Percentiles rank a stretch among this genome's conserved stretches.
These are phyloP conservation scores for Aureoboletus auriporus DNA, from an alignment of 768 basidiomycete species.

Conservation along the genomic window DNA sequence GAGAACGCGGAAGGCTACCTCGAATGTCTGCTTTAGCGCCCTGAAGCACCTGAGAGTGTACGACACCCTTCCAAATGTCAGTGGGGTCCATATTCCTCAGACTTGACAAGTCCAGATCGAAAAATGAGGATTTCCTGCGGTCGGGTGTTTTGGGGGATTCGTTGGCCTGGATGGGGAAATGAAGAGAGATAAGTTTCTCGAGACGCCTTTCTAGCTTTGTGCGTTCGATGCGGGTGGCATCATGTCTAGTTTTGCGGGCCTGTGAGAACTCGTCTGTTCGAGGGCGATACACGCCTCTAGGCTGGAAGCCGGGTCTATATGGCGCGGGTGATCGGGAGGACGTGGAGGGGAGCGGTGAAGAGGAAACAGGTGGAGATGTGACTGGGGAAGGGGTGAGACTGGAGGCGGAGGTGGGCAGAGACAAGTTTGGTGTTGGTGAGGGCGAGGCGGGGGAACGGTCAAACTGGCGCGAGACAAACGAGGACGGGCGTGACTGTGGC, in stretches of 20 bases:
- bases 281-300: conserved; percentile 74
- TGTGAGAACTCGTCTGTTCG: conserved; percentile 78
- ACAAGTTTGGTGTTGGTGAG: conserved; percentile 17
- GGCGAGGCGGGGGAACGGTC: conserved; percentile 19
- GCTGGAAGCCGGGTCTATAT: conserved; percentile 92
- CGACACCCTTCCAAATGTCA: conserved; percentile 67
- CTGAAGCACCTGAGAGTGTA: conserved; percentile 38
- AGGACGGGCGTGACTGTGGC: conserved; percentile 14
- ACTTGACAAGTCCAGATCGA: conserved; percentile 60
- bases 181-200: conserved; percentile 79
- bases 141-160: conserved; percentile 7
- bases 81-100: conserved; percentile 61
- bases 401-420: conserved; percentile 2
- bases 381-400: conserved; percentile 20
- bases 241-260: conserved; percentile 34
- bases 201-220: conserved; percentile 82
- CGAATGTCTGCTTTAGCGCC: conserved; percentile 61
- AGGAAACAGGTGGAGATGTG: conserved; percentile 19
- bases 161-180: conserved; percentile 45
- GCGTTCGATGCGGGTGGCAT: conserved; percentile 64
- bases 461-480: conserved; percentile 23
- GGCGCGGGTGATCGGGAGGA: conserved; percentile 42
- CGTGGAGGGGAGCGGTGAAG: conserved; percentile 21
- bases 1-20: conserved; percentile 40
- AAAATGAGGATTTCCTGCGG: conserved; percentile 61